These are phyloP conservation scores for Macaranga tanarius DNA, from an alignment of 441 rosid species.

Conservation along the genomic window DNA sequence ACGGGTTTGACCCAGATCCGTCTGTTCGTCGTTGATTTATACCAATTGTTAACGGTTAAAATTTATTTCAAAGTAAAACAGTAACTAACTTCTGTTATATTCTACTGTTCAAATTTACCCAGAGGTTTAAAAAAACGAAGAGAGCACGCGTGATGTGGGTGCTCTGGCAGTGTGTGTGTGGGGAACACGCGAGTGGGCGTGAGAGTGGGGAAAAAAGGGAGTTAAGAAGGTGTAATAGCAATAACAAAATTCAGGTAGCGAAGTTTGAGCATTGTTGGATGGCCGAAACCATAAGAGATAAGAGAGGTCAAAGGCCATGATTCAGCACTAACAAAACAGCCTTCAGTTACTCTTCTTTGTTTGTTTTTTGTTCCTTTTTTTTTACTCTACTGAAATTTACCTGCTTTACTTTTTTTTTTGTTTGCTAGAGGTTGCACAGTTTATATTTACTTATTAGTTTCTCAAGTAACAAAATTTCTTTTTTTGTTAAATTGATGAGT, in stretches of 20 bases:
- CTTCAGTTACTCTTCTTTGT: slow-evolving; percentile 38
- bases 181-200: background rate
- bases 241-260: slow-evolving; percentile 37
- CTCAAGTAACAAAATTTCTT: too few species aligned
- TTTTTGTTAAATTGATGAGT: too few species aligned
- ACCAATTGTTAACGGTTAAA: slow-evolving; percentile 41
- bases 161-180: background rate
- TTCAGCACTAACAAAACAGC: slow-evolving; percentile 38
- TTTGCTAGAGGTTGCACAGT: too few species aligned
- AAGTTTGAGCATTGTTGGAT: slow-evolving; percentile 29
- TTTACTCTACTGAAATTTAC: too few species aligned
- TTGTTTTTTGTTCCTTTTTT: slow-evolving; percentile 6
- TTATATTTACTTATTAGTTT: too few species aligned
- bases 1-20: slow-evolving; percentile 50
- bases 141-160: background rate
- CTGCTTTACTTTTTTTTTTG: too few species aligned
- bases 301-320: slow-evolving; percentile 37
- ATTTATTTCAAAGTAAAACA: slow-evolving; percentile 29
- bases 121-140: background rate
- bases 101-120: slow-evolving; percentile 19
- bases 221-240: too few species aligned
- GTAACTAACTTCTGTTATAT: slow-evolving; percentile 37
- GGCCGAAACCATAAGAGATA: slow-evolving; percentile 23
- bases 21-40: slow-evolving; percentile 26
- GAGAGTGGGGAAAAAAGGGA: slow-evolving; percentile 12